These are phyloP conservation scores for Chlamydomonas applanata DNA, from an alignment of 139 green algal genomes.

Conservation along the genomic window DNA sequence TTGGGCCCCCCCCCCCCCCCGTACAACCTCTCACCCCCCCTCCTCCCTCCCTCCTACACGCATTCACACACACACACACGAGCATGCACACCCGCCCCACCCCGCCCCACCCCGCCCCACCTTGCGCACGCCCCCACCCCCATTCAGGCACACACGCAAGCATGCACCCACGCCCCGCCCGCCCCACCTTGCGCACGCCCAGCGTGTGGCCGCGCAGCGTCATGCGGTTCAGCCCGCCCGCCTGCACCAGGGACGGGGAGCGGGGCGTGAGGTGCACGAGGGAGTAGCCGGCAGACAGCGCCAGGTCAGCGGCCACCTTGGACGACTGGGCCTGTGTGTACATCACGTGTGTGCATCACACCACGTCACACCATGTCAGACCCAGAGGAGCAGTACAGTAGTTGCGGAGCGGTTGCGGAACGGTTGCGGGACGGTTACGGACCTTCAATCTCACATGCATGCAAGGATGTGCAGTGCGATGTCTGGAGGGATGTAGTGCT, in stretches of 20 bases:
- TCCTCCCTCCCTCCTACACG: constrained; percentile 37
- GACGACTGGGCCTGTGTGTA: constrained; percentile 15
- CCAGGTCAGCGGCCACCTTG: not conserved
- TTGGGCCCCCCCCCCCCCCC: constrained; percentile 46
- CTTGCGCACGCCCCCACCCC: constrained; percentile 80
- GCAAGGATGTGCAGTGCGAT: no score
- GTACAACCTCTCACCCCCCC: constrained; percentile 55
- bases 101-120: no score
- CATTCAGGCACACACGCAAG: no score
- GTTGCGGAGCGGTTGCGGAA: no score
- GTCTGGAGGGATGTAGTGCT: no score
- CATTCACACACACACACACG: constrained; percentile 25
- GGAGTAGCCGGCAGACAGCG: constrained; percentile 8
- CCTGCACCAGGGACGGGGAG: constrained; percentile 72
- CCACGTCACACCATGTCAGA: no score
- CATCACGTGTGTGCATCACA: no score
- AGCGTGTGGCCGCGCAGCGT: constrained; percentile 70
- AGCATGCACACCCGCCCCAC: constrained; percentile 1
- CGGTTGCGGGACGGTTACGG: no score
- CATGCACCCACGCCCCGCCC: constrained; percentile 70
- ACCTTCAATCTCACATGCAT: no score
- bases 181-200: constrained; percentile 44
- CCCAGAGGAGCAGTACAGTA: no score
- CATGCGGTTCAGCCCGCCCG: constrained; percentile 77
- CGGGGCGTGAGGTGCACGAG: constrained; percentile 59